Percentiles rank a stretch among this genome's conserved stretches.
Evolutionary conservation across 2,329 filamentous ascomycete genomes (phyloP).

Genomic region (Xylaria multiplex): DNA sequence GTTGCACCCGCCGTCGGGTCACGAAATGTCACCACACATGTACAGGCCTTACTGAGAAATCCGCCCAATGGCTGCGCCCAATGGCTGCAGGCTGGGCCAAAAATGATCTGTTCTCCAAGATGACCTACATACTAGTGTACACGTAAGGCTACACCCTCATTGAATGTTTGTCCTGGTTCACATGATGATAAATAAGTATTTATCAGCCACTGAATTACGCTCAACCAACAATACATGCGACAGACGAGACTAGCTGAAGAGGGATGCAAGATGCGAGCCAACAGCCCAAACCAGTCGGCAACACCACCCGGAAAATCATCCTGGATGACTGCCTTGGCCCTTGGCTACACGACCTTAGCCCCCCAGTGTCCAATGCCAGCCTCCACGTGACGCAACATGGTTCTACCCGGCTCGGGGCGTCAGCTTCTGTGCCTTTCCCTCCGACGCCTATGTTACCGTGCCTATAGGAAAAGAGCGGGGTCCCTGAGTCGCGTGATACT

Average conservation of each 20-base stretch:
- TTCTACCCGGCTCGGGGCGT: slow-evolving; percentile 9
- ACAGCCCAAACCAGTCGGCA: background rate
- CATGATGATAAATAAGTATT: background rate
- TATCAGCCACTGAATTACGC: no score
- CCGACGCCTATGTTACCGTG: slow-evolving; percentile 1
- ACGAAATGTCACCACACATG: background rate
- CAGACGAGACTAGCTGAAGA: background rate
- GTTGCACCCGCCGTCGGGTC: background rate
- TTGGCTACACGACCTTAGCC: slow-evolving; percentile 20
- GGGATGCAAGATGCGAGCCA: background rate
- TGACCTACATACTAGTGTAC: slow-evolving; percentile 2
- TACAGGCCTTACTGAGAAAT: background rate
- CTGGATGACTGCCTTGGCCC: background rate
- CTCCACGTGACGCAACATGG: slow-evolving; percentile 21
- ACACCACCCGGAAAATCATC: slow-evolving; percentile 7
- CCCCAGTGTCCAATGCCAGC: slow-evolving; percentile 16
- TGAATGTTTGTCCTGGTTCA: background rate
- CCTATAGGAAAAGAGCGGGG: slow-evolving; percentile 9
- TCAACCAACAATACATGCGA: background rate
- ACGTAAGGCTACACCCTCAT: slow-evolving; percentile 1
- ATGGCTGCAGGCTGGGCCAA: background rate
- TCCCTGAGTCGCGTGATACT: background rate
- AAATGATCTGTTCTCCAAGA: background rate
- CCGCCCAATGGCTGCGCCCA: no score
- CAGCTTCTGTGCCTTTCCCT: background rate